These are phyloP conservation scores for Colletotrichum sp. DNA, from an alignment of 2,329 filamentous ascomycete genomes.

Conservation along the genomic window DNA sequence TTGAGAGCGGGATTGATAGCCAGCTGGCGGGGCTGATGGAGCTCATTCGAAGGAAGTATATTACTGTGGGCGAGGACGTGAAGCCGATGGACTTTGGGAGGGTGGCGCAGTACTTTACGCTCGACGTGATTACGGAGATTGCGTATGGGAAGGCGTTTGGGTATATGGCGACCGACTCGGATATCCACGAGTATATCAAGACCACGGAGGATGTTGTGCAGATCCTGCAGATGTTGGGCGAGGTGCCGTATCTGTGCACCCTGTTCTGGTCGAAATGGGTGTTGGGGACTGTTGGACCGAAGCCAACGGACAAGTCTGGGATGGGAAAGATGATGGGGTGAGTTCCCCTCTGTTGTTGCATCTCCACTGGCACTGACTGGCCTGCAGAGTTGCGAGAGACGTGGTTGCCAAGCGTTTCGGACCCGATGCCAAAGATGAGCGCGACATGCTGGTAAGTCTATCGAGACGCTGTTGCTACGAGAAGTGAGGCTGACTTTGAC, in stretches of 20 bases:
- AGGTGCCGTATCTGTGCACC: slow-evolving; percentile 20
- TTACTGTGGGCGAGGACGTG: slow-evolving; percentile 21
- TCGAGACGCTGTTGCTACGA: accelerated
- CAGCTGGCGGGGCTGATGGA: neutral
- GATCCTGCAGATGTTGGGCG: slow-evolving; percentile 40
- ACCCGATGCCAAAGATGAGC: slow-evolving; percentile 27
- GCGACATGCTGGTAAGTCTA: slow-evolving; percentile 36
- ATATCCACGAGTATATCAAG: slow-evolving; percentile 46
- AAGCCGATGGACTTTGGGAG: slow-evolving; percentile 43
- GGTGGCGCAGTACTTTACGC: slow-evolving; percentile 49
- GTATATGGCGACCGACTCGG: slow-evolving; percentile 43
- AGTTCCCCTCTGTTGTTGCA: slow-evolving; percentile 20
- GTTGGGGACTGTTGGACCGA: slow-evolving; percentile 26
- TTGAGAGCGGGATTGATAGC: slow-evolving; percentile 44
- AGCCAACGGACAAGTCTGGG: slow-evolving; percentile 13
- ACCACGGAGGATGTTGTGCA: slow-evolving; percentile 41
- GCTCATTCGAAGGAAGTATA: slow-evolving; percentile 13
- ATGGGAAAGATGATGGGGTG: slow-evolving; percentile 21
- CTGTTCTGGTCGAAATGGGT: slow-evolving; percentile 31
- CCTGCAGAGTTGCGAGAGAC: slow-evolving; percentile 34
- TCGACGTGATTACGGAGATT: slow-evolving; percentile 54
- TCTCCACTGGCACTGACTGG: neutral
- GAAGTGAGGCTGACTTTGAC: neutral
- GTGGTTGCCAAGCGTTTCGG: slow-evolving; percentile 33
- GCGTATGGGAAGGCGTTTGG: slow-evolving; percentile 51